Evolutionary conservation across 2,329 filamentous ascomycete species (phyloP).

Genomic region (Hypoxylon sp.): DNA sequence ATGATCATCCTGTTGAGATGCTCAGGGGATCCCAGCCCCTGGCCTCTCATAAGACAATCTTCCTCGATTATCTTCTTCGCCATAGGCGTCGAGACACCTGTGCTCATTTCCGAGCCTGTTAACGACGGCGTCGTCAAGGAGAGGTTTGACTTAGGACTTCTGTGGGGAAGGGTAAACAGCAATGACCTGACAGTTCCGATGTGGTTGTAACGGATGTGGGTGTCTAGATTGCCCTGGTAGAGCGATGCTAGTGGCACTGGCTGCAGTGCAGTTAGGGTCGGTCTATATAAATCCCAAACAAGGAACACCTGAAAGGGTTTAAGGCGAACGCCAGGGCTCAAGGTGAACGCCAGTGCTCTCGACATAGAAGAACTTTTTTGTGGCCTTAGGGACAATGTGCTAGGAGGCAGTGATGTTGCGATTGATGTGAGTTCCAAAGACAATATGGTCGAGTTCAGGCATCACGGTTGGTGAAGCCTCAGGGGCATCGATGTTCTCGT

Average conservation of each 20-base stretch:
- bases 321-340: too few species aligned
- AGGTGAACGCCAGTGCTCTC: background rate
- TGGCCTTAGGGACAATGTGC: background rate
- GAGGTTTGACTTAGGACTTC: constrained; percentile 4
- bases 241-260: too few species aligned
- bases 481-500: background rate
- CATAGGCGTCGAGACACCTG: constrained; percentile 4
- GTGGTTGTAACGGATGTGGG: too few species aligned
- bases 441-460: background rate
- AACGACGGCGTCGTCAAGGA: background rate
- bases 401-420: background rate
- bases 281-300: too few species aligned
- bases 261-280: too few species aligned
- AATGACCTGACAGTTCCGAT: too few species aligned
- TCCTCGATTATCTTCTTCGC: too few species aligned
- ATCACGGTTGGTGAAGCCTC: background rate
- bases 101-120: background rate
- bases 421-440: background rate
- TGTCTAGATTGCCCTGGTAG: too few species aligned
- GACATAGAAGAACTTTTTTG: background rate
- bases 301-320: constrained; percentile 15
- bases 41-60: too few species aligned
- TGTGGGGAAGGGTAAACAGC: constrained; percentile 1
- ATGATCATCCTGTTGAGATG: too few species aligned
- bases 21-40: too few species aligned